Conservation (phyloP, 345 rosid species). For the Aethionema arabicum region DNA sequence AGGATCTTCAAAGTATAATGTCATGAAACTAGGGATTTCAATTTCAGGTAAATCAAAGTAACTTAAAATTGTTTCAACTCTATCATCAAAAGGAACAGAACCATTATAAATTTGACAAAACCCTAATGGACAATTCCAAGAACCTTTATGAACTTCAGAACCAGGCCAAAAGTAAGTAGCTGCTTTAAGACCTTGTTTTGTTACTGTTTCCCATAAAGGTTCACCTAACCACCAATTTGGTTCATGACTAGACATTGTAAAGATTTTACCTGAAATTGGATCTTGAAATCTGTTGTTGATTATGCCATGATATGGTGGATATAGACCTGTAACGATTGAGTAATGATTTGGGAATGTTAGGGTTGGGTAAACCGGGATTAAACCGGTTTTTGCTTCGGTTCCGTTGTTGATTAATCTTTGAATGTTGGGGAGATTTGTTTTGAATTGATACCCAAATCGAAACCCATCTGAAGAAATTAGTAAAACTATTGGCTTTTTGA, state of each 20-base stretch:
- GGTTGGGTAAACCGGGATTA: constrained; percentile 87
- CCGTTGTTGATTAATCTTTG: constrained; percentile 73
- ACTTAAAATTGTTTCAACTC: constrained; percentile 72
- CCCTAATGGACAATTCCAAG: constrained; percentile 71
- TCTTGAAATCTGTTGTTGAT: constrained; percentile 70
- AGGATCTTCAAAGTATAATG: constrained; percentile 90
- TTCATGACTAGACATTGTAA: constrained; percentile 75
- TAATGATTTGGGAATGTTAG: constrained; percentile 92
- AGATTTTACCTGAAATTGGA: constrained; percentile 54
- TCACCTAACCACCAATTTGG: constrained; percentile 97
- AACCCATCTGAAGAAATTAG: constrained; percentile 90
- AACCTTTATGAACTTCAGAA: constrained; percentile 89
- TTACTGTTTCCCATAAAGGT: constrained; percentile 92
- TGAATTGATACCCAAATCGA: constrained; percentile 92
- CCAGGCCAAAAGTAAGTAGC: constrained; percentile 98
- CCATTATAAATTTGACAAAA: constrained; percentile 63
- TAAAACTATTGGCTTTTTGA: constrained; percentile 63
- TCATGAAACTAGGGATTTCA: constrained; percentile 78
- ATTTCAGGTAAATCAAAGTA: constrained; percentile 68
- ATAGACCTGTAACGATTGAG: constrained; percentile 90
- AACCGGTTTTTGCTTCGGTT: constrained; percentile 80
- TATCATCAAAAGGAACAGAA: constrained; percentile 79
- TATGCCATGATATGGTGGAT: constrained; percentile 85
- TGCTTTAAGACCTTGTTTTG: constrained; percentile 72
- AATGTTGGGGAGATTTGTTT: constrained; percentile 67